Evolutionary conservation across 129 eudicot species (phyloP).

Genomic region (Escallonia herrerae): DNA sequence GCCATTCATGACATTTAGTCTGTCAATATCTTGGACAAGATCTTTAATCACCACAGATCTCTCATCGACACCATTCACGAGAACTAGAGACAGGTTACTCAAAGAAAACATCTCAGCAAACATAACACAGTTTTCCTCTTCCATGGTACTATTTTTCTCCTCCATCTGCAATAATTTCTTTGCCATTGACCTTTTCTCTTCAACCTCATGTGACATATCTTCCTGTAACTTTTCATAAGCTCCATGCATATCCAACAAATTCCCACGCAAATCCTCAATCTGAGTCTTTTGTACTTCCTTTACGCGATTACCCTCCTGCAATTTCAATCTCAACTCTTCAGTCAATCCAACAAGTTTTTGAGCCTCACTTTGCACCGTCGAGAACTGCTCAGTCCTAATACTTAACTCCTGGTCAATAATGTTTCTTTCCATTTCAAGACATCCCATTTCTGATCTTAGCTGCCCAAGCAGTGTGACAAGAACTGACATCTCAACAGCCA

Average conservation of each 20-base stretch:
- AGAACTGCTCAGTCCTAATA: constrained; percentile 29
- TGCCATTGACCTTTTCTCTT: constrained; percentile 45
- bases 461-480: constrained; percentile 50
- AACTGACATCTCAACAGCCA: constrained; percentile 44
- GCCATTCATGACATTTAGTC: constrained; percentile 27
- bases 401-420: constrained; percentile 35
- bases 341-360: constrained; percentile 37
- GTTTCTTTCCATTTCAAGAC: constrained; percentile 37
- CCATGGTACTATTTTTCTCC: constrained; percentile 15
- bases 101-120: constrained; percentile 41
- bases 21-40: constrained; percentile 23
- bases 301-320: constrained; percentile 35
- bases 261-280: constrained; percentile 35
- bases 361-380: constrained; percentile 37
- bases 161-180: constrained; percentile 11
- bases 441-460: constrained; percentile 30
- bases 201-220: constrained; percentile 36
- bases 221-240: constrained; percentile 36
- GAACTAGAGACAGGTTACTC: constrained; percentile 34
- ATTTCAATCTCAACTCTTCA: constrained; percentile 37
- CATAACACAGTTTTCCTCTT: constrained; percentile 37
- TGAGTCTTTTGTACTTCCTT: constrained; percentile 34
- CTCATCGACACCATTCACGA: constrained; percentile 41
- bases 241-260: constrained; percentile 38
- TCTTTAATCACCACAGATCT: constrained; percentile 31